A percentile compares a stretch with the other conserved stretches of the same genome.
phyloP scores from a whole-genome alignment of 257 asterid genomes.

The Solanum lignicaule region DNA sequence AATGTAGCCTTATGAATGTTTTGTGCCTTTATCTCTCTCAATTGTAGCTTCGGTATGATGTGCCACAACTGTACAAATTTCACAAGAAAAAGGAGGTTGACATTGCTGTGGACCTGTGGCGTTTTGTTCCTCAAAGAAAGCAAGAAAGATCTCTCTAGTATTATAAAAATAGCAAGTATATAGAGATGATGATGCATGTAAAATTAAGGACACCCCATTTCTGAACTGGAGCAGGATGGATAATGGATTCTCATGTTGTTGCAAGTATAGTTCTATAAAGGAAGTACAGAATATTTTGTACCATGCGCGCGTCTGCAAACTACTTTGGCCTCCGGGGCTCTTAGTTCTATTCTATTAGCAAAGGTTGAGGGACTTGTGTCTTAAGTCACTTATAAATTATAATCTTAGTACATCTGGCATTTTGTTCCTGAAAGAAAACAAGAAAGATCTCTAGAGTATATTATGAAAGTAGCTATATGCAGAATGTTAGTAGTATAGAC shows the following conservation, averaged over 20 bases:
- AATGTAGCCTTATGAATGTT: background rate
- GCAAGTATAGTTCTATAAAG: background rate
- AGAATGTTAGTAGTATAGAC: no score
- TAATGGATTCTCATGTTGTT: background rate
- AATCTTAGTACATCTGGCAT: constrained; percentile 45
- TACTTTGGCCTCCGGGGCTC: background rate
- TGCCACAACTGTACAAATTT: constrained; percentile 86
- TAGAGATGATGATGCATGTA: background rate
- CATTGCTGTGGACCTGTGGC: constrained; percentile 92
- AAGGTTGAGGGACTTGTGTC: background rate
- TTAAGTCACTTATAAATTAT: background rate
- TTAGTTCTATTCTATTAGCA: background rate
- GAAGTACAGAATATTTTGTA: background rate
- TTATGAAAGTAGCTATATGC: background rate
- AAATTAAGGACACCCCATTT: background rate
- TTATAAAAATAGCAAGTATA: background rate
- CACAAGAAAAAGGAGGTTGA: constrained; percentile 97
- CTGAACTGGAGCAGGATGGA: background rate
- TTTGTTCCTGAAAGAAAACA: constrained; percentile 48
- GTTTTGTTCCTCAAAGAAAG: constrained; percentile 60
- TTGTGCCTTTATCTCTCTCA: background rate
- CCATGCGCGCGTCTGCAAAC: background rate
- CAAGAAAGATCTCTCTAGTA: constrained; percentile 1
- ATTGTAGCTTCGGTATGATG: constrained; percentile 74
- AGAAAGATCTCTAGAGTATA: background rate